Percentiles rank a stretch among this genome's conserved stretches.
phyloP scores from a whole-genome alignment of 1,139 yeast genomes.

The Hansenula sp. region DNA sequence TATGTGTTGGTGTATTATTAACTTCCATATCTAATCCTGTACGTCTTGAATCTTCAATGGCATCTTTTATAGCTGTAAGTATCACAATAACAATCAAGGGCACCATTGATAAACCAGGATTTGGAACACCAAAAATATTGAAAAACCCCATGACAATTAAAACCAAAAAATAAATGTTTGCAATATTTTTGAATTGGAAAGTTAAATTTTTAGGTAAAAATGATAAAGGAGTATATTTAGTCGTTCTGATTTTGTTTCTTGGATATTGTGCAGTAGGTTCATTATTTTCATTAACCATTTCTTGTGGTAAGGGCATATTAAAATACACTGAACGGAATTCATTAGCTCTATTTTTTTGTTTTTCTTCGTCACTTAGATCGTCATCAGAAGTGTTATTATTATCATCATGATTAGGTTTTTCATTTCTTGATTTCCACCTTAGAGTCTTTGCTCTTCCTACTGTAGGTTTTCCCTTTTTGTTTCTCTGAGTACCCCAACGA shows the following conservation, averaged over 20 bases:
- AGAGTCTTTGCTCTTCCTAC: conserved; percentile 36
- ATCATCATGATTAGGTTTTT: conserved; percentile 14
- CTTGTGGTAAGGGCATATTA: conserved; percentile 67
- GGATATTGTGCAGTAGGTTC: conserved; percentile 58
- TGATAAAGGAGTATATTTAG: conserved; percentile 88
- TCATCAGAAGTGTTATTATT: conserved; percentile 13
- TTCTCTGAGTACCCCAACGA: conserved; percentile 90
- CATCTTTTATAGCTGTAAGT: conserved; percentile 89
- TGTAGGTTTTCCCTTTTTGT: conserved; percentile 66
- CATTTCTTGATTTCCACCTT: conserved; percentile 29
- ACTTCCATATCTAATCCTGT: conserved; percentile 76
- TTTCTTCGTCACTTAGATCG: conserved; percentile 26
- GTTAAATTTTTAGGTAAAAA: conserved; percentile 82
- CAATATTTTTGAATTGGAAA: conserved; percentile 83
- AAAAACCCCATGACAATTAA: conserved; percentile 83
- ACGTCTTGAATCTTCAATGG: conserved; percentile 89
- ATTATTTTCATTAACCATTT: conserved; percentile 58
- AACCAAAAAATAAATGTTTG: conserved; percentile 81
- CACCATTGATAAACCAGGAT: conserved; percentile 87
- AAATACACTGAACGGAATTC: conserved; percentile 51
- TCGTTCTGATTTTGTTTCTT: conserved; percentile 90
- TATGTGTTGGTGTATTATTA: conserved; percentile 82
- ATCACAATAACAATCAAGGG: conserved; percentile 90
- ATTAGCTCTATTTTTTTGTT: conserved; percentile 6
- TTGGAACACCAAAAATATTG: conserved; percentile 86